A percentile compares a stretch with the other conserved stretches of the same genome.
phyloP scores from a whole-genome alignment of 2,329 filamentous ascomycete genomes.

The Colletotrichum sp. region DNA sequence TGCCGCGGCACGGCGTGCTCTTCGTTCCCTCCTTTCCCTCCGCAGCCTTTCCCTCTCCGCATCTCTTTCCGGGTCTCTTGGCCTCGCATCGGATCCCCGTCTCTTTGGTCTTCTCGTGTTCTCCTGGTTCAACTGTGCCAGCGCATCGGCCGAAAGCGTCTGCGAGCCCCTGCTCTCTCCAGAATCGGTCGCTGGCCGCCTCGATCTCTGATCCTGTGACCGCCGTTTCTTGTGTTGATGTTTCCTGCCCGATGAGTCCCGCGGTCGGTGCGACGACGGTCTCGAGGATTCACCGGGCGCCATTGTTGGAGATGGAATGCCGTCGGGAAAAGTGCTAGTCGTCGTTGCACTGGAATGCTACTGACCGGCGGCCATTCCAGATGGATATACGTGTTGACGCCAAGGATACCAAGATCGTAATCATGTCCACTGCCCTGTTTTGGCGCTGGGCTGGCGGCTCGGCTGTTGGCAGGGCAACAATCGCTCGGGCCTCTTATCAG shows the following conservation, averaged over 20 bases:
- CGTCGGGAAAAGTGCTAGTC: not conserved
- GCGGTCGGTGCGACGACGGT: constrained; percentile 32
- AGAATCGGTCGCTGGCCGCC: constrained; percentile 34
- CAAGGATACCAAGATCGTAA: constrained; percentile 19
- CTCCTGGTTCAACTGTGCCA: constrained; percentile 69
- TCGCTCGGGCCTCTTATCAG: constrained; percentile 31
- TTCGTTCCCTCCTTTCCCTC: constrained; percentile 24
- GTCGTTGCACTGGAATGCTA: constrained; percentile 10
- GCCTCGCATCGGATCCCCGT: constrained; percentile 26
- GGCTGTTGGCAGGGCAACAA: constrained; percentile 47
- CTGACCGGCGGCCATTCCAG: not conserved
- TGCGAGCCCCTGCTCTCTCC: constrained; percentile 37
- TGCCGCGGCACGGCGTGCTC: constrained; percentile 7
- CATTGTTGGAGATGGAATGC: constrained; percentile 36
- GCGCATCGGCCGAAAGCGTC: constrained; percentile 55
- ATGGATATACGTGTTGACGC: not conserved
- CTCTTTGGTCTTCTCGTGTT: constrained; percentile 54
- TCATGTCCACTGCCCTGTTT: constrained; percentile 19
- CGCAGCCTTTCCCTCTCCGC: constrained; percentile 36
- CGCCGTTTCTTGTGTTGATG: constrained; percentile 40
- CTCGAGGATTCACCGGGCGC: constrained; percentile 38
- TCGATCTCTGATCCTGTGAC: constrained; percentile 33
- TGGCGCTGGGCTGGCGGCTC: constrained; percentile 25
- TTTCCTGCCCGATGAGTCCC: constrained; percentile 34
- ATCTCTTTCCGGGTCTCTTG: constrained; percentile 33